A percentile compares a stretch with the other conserved stretches of the same genome.
Conservation (phyloP, 495 filamentous ascomycete genomes). For the Staphylotrichum tortipilum region DNA sequence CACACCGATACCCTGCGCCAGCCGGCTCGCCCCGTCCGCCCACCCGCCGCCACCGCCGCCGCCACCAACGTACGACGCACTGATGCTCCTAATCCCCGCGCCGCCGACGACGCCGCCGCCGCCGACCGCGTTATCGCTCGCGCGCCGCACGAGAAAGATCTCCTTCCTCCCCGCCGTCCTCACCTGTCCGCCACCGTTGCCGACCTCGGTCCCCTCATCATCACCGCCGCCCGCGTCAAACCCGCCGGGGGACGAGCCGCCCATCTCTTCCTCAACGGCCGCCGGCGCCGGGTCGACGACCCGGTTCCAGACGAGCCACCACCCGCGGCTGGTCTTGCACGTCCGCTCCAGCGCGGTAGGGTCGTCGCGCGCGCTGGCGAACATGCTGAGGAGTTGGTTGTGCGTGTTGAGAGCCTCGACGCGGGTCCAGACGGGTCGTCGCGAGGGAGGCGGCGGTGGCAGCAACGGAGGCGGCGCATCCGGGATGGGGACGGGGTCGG, state of each 20-base stretch:
- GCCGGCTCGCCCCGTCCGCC: constrained; percentile 52
- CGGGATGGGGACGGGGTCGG: constrained; percentile 39
- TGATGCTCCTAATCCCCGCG: constrained; percentile 17
- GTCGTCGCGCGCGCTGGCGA: constrained; percentile 51
- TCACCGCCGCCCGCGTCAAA: not conserved
- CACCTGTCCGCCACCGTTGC: not conserved
- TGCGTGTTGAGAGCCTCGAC: constrained; percentile 88
- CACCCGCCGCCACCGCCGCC: constrained; percentile 35
- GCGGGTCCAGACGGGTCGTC: constrained; percentile 53
- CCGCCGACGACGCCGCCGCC: constrained; percentile 7
- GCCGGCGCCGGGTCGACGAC: constrained; percentile 15
- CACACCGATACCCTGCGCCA: constrained; percentile 81
- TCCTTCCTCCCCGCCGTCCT: constrained; percentile 43
- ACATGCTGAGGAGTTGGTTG: constrained; percentile 70
- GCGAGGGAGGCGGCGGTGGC: not conserved
- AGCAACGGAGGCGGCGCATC: not conserved
- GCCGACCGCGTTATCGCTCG: constrained; percentile 51
- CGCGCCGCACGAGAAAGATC: constrained; percentile 69
- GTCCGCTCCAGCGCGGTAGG: constrained; percentile 69
- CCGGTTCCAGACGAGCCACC: constrained; percentile 95
- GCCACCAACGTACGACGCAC: constrained; percentile 34
- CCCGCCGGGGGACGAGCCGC: too few species aligned
- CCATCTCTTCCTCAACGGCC: not conserved
- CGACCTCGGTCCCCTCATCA: not conserved
- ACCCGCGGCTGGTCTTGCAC: constrained; percentile 81